phyloP scores from a whole-genome alignment of 345 rosid species.

The Citrus hindsii region DNA sequence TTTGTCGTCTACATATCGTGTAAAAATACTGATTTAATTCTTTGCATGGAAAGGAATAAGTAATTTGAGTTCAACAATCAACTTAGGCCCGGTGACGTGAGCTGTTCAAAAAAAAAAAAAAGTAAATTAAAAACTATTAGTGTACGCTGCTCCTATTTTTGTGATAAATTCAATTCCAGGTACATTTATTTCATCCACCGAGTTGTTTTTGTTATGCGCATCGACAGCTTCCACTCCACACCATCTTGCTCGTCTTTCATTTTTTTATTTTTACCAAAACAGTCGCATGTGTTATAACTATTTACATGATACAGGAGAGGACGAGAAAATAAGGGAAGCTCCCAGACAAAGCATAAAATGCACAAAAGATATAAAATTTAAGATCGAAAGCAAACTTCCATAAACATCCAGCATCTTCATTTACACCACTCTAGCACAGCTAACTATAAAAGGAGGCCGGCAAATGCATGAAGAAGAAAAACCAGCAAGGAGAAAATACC shows the following conservation, averaged over 20 bases:
- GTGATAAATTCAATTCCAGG: too few relatives aligned
- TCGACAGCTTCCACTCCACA: too few relatives aligned
- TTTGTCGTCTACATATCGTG: neutral
- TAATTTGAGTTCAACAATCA: too few relatives aligned
- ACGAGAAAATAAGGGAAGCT: too few relatives aligned
- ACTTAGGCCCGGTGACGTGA: too few relatives aligned
- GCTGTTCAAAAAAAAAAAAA: too few relatives aligned
- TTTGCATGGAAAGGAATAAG: neutral
- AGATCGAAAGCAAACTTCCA: neutral
- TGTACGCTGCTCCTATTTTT: fast-evolving
- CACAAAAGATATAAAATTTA: neutral
- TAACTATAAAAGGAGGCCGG: neutral
- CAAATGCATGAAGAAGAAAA: neutral
- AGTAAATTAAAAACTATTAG: fast-evolving
- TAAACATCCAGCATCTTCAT: neutral
- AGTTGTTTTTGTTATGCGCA: too few relatives aligned
- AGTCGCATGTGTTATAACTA: too few relatives aligned
- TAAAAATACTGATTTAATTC: neutral
- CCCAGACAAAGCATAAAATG: neutral
- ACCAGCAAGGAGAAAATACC: neutral
- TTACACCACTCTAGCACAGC: neutral
- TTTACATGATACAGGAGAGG: too few relatives aligned
- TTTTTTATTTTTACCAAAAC: too few relatives aligned
- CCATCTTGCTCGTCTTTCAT: too few relatives aligned
- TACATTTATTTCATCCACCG: too few relatives aligned